Evolutionary conservation across 2,329 filamentous ascomycete genomes (phyloP).

Genomic region (Calonectria crousiana): DNA sequence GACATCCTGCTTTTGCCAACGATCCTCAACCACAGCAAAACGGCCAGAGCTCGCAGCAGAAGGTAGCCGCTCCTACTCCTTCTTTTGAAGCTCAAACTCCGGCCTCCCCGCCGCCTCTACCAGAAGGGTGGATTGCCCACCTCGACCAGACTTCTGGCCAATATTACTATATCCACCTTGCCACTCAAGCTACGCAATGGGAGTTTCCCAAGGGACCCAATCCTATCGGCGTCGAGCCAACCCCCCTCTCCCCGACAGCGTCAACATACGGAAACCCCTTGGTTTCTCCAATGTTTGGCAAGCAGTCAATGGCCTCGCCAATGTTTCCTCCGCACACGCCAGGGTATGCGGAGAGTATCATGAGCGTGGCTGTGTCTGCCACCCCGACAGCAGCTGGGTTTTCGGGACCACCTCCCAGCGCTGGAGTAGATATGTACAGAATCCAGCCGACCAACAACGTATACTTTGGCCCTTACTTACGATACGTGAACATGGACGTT

Average conservation of each 20-base stretch:
- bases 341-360: conserved; percentile 86
- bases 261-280: conserved; percentile 82
- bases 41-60: conserved; percentile 59
- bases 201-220: conserved; percentile 98
- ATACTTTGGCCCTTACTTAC: conserved; percentile 95
- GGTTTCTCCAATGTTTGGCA: conserved; percentile 74
- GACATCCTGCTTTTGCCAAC: conserved; percentile 93
- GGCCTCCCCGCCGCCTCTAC: conserved; percentile 89
- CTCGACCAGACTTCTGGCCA: conserved; percentile 95
- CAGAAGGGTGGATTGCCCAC: conserved; percentile 98
- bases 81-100: conserved; percentile 65
- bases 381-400: conserved; percentile 86
- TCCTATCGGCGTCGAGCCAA: conserved; percentile 84
- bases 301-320: conserved; percentile 75
- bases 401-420: conserved; percentile 86
- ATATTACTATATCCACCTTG: conserved; percentile 98
- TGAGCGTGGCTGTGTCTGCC: conserved; percentile 81
- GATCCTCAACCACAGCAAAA: conserved; percentile 72
- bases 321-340: conserved; percentile 86
- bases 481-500: conserved; percentile 97
- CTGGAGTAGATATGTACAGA: conserved; percentile 94
- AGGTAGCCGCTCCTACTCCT: conserved; percentile 59
- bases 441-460: conserved; percentile 94
- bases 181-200: conserved; percentile 97
- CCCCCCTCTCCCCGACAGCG: conserved; percentile 84